These are phyloP conservation scores for Vicia faba DNA, from an alignment of 306 rosid species.

Conservation along the genomic window DNA sequence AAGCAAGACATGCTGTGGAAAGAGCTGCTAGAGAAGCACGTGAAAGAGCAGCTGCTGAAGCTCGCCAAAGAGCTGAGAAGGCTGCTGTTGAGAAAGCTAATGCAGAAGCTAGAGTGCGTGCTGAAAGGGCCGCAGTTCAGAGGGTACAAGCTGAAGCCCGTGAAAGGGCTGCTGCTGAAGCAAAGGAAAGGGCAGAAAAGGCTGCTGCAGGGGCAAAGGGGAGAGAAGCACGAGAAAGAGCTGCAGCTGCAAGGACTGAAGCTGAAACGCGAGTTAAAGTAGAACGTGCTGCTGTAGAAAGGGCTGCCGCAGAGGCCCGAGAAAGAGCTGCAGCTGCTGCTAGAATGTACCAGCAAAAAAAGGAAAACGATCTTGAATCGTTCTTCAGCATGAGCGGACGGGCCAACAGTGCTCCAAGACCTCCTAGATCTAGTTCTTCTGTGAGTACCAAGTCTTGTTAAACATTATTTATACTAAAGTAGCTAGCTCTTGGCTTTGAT, in stretches of 20 bases:
- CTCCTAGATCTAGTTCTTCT: conserved; percentile 73
- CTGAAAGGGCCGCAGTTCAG: conserved; percentile 91
- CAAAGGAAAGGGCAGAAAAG: conserved; percentile 85
- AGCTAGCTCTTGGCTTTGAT: conserved; percentile 8
- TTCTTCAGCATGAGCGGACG: conserved; percentile 69
- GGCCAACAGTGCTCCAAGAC: conserved; percentile 88
- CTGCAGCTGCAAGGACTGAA: conserved; percentile 51
- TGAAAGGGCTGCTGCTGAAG: conserved; percentile 91
- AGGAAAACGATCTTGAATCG: conserved; percentile 79
- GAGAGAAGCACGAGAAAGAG: conserved; percentile 47
- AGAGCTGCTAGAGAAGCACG: conserved; percentile 99
- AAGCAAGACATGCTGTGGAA: conserved; percentile 89
- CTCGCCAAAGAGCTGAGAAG: conserved; percentile 82
- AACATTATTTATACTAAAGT: conserved; percentile 30
- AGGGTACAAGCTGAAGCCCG: conserved; percentile 96
- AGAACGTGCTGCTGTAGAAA: conserved; percentile 88
- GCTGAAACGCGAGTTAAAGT: conserved; percentile 74
- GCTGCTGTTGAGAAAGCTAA: conserved; percentile 83
- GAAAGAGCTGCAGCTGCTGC: conserved; percentile 85
- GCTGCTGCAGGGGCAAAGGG: conserved; percentile 77
- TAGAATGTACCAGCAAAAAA: conserved; percentile 74
- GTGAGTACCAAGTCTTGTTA: conserved; percentile 55
- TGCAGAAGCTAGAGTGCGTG: conserved; percentile 92
- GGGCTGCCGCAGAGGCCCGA: conserved; percentile 75
- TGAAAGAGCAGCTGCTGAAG: conserved; percentile 88